These are phyloP conservation scores for Hymenoscyphus repandus DNA, from an alignment of 2,329 filamentous ascomycete species.

Conservation along the genomic window DNA sequence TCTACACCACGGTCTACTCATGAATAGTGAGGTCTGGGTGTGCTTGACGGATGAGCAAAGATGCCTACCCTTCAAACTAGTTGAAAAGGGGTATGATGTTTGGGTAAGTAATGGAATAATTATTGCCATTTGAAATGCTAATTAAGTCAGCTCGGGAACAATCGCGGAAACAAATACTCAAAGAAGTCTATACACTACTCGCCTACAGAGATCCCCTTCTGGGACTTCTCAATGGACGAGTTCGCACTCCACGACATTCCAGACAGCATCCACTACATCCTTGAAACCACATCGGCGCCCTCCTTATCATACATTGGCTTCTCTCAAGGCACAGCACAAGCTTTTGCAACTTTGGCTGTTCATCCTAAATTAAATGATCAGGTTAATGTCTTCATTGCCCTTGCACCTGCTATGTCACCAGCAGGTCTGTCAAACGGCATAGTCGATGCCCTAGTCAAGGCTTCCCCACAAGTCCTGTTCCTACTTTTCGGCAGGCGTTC, in stretches of 20 bases:
- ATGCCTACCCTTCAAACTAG: constrained; percentile 81
- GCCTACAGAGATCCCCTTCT: constrained; percentile 74
- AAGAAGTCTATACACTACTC: constrained; percentile 81
- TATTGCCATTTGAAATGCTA: constrained; percentile 19
- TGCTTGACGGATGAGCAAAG: constrained; percentile 82
- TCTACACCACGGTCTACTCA: constrained; percentile 90
- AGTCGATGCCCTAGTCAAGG: constrained; percentile 88
- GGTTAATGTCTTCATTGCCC: constrained; percentile 90
- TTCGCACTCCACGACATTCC: constrained; percentile 98
- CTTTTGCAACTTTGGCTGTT: constrained; percentile 88
- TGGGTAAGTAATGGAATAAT: constrained; percentile 55
- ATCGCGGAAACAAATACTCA: constrained; percentile 97
- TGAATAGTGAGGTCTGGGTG: constrained; percentile 99
- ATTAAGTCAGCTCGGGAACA: constrained; percentile 74
- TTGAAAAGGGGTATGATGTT: constrained; percentile 90
- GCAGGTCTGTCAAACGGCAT: constrained; percentile 84
- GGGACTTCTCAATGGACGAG: constrained; percentile 98
- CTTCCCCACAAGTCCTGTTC: constrained; percentile 87
- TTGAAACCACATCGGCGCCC: constrained; percentile 73
- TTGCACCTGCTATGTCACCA: constrained; percentile 94
- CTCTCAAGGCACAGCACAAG: constrained; percentile 93
- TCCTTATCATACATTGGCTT: constrained; percentile 96
- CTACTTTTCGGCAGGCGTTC: constrained; percentile 87
- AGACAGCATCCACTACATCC: constrained; percentile 86
- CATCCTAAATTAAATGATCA: constrained; percentile 89